Conservation (phyloP, 2,329 filamentous ascomycete genomes). For the Colletotrichum nymphaeae region DNA sequence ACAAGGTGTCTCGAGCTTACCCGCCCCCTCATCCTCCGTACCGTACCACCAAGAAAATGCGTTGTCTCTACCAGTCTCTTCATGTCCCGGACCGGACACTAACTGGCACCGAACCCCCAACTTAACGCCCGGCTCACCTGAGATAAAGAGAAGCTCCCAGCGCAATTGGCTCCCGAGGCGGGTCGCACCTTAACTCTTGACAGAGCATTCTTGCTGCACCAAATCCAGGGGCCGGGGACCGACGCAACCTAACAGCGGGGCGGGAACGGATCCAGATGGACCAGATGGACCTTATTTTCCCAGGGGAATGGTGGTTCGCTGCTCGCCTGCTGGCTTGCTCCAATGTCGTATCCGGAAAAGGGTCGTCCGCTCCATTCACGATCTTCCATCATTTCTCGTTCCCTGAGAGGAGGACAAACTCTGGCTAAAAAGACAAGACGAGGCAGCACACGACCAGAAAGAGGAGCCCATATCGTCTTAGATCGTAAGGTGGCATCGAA, state of each 20-base stretch:
- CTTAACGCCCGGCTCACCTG: not conserved
- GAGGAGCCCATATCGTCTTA: not conserved
- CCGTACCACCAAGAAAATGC: not conserved
- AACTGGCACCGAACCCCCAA: not conserved
- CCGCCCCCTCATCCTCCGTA: not conserved
- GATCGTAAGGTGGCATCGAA: not conserved
- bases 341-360: conserved; percentile 1
- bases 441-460: not conserved
- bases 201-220: not conserved
- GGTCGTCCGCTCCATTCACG: not conserved
- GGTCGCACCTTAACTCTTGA: conserved; percentile 7
- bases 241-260: conserved; percentile 20
- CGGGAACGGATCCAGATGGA: conserved; percentile 13
- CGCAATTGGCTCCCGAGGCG: conserved; percentile 2
- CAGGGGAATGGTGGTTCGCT: conserved; percentile 9
- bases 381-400: not conserved
- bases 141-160: not conserved
- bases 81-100: not conserved
- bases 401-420: not conserved
- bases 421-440: not conserved
- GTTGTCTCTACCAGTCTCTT: conserved; percentile 2
- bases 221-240: conserved; percentile 6
- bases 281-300: conserved; percentile 13
- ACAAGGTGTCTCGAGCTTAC: conserved; percentile 9
- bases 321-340: not conserved